Evolutionary conservation across 306 rosid genomes (phyloP), one percentile per base, ranked within the genome.

Genomic region (Pachyrhizus erosus): DNA sequence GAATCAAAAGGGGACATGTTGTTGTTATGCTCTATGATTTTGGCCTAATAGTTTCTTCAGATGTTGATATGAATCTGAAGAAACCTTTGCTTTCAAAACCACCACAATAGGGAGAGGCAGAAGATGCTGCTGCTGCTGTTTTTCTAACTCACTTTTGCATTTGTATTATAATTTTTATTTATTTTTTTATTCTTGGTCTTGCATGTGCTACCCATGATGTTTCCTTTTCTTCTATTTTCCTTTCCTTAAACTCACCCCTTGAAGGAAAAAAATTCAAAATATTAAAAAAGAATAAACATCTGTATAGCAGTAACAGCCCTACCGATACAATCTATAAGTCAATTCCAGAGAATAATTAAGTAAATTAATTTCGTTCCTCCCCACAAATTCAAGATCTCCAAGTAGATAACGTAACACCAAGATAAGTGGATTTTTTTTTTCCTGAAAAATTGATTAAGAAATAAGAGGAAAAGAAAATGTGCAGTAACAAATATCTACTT

Each of bases 161-260:
- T 72, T 74, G 82, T n/a, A 24, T 46, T 45, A 40, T 55, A 13
- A n/a, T 78, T 62, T 5, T 62, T 24, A 33, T 66, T 66, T 14
- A 2, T 46, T 9, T 34, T 66, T 5, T 20, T 52, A 21, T 52
- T 54, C 9, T 33, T 52, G 45, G 13, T 6, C 31, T 13, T 39
- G 57, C 84, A 86, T 85, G 87, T 61, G 84, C 67, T 46, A 40
- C 21, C 75, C 61, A 83, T 71, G 23, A 62, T 70, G 51, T 7
- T 46, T 58, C 74, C 45, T 72, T 84, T 84, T 61, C 69, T 87
- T 87, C 48, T 46, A 15, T 15, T 81, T 87, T 21, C 87, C 83
- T 70, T 77, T 87, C 85, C 78, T 83, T 39, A 84, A 39, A 60
- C 87, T 87, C 34, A 79, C 77, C 74, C 89, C 79, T 77, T 83